Evolutionary conservation across 2,329 filamentous ascomycete genomes (phyloP).

Genomic region (Falciphora oryzae): DNA sequence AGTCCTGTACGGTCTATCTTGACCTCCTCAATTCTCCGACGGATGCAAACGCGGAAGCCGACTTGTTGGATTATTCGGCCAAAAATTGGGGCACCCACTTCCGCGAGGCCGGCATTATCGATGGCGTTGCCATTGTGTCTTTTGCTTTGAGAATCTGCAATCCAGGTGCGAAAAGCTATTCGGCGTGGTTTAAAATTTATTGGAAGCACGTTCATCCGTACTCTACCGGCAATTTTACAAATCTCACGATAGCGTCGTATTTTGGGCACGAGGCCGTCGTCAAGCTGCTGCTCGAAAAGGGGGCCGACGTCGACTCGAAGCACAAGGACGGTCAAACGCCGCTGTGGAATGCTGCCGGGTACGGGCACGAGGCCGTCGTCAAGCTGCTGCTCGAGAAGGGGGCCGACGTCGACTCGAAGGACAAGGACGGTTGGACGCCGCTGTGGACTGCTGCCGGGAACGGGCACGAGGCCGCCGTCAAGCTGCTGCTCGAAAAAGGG

Average conservation of each 20-base stretch:
- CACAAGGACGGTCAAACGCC: constrained; percentile 8
- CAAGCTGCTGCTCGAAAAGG: constrained; percentile 5
- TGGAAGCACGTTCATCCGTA: neutral
- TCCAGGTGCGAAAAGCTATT: constrained; percentile 11
- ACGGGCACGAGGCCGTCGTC: constrained; percentile 10
- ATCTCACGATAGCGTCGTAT: constrained; percentile 14
- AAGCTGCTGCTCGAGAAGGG: constrained; percentile 10
- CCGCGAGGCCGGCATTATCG: constrained; percentile 13
- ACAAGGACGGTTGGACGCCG: too few species aligned
- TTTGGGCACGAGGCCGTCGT: constrained; percentile 15
- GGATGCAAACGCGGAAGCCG: neutral
- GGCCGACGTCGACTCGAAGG: too few species aligned
- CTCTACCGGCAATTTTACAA: neutral
- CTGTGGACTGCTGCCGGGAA: too few species aligned
- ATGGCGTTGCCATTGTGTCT: constrained; percentile 11
- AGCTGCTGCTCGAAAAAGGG: too few species aligned
- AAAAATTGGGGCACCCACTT: constrained; percentile 18
- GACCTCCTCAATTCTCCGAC: constrained; percentile 12
- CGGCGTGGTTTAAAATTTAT: constrained; percentile 12
- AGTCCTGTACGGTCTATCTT: constrained; percentile 19
- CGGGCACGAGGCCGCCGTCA: too few species aligned
- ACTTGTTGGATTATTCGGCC: constrained; percentile 20
- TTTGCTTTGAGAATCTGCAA: constrained; percentile 14
- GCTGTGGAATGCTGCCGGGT: constrained; percentile 11
- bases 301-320: constrained; percentile 2